Evolutionary conservation across 805 yeast genomes (phyloP), one percentile per base, ranked within the genome.

Genomic region (Myxozyma kluyveri): DNA sequence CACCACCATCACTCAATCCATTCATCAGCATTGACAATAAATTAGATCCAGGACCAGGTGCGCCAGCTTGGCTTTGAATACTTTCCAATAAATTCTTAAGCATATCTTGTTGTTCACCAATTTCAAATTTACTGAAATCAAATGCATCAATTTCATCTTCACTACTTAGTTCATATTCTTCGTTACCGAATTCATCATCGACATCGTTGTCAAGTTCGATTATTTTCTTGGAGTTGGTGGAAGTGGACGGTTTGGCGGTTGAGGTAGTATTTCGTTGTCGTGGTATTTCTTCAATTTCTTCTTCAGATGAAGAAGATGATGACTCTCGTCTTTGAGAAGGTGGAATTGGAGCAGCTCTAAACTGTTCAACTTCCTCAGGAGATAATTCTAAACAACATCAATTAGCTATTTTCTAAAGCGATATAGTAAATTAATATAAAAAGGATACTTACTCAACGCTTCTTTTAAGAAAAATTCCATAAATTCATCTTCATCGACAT

Each of bases 401-500:
- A 33, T 52, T 40, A 48, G 53, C 19, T 10, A 9, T 9, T 29
- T 14, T 14, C 14, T 9, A 29, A 29, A 9, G 33, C 18, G 21
- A 36, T 14, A 22, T n/a, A 14, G 24, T 9, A 19, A 38, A 37
- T 18, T 3, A 31, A 27, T 10, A 26, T 22, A 19, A n/a, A 40
- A 12, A 5, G 21, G 18, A 33, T 37, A 40, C 58, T 14, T 45
- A 54, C 58, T 72, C 23, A 82, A 60, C 0, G 82, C 86, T 27
- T 81, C 77, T 49, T 74, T 73, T 10, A 80, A 68, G 62, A 81
- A 80, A 60, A 73, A 82, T 62, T 83, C 88, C 59, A 83, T 79
- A 62, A 83, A 83, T 61, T 83, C 88, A 62, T 83, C 88, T 59
- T 82, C 86, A 60, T 79, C 81, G 2, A 49, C 47, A n/a, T 49